Percentiles rank a stretch among this genome's conserved stretches.
phyloP scores from a whole-genome alignment of 2,329 filamentous ascomycete species.

The Alternaria sp. region DNA sequence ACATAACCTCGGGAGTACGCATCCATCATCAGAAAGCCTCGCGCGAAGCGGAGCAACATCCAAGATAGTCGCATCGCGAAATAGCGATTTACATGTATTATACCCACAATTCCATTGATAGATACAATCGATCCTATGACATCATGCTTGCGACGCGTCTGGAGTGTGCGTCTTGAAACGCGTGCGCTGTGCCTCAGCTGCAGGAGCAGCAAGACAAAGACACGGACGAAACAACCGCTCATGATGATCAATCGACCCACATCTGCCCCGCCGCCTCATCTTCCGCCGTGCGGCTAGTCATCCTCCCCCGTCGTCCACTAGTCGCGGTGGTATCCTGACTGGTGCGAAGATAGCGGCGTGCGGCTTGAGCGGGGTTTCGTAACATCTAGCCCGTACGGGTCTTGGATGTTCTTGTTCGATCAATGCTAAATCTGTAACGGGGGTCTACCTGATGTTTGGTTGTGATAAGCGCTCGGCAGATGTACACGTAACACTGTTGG shows the following conservation, averaged over 20 bases:
- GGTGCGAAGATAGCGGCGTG: constrained; percentile 6
- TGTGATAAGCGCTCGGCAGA: constrained; percentile 8
- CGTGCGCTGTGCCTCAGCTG: neutral
- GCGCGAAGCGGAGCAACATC: neutral
- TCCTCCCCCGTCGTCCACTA: neutral
- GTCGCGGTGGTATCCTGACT: neutral
- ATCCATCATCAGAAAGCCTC: neutral
- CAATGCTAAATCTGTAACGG: constrained; percentile 2
- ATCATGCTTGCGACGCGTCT: constrained; percentile 5
- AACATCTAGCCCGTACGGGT: neutral
- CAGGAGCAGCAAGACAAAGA: neutral
- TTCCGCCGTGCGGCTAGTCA: constrained; percentile 5
- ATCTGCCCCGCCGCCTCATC: neutral
- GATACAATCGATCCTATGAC: constrained; percentile 7
- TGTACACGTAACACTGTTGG: constrained; percentile 11
- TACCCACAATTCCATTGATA: neutral
- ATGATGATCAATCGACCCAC: neutral
- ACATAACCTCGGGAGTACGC: neutral
- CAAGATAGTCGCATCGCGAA: constrained; percentile 2
- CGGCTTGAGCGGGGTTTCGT: constrained; percentile 3
- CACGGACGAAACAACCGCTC: constrained; percentile 9
- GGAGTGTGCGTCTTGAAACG: neutral
- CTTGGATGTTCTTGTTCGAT: neutral
- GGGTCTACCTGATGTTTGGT: neutral
- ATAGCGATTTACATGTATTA: constrained; percentile 1